Evolutionary conservation across 2,329 filamentous ascomycete genomes (phyloP).

Genomic region (Penicillium sp.): DNA sequence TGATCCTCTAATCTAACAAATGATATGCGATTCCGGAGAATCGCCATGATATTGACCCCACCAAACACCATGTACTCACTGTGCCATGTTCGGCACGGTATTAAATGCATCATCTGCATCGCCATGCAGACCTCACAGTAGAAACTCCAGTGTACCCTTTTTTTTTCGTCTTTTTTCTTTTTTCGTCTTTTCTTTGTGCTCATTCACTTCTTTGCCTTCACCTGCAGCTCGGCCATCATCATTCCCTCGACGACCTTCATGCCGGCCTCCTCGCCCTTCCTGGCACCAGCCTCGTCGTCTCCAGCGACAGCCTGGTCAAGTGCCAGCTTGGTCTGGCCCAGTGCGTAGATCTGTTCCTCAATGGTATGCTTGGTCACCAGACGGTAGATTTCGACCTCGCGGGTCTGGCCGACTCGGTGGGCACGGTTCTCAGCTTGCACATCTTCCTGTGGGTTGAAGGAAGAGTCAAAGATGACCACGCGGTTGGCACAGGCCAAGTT

Average conservation of each 20-base stretch:
- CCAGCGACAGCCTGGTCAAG: conserved; percentile 74
- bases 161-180: not conserved
- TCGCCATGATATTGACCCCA: conserved; percentile 7
- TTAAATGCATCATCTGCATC: not conserved
- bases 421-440: conserved; percentile 98
- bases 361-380: conserved; percentile 80
- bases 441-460: conserved; percentile 97
- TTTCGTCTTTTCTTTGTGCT: conserved; percentile 14
- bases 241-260: conserved; percentile 52
- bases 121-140: conserved; percentile 12
- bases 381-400: conserved; percentile 85
- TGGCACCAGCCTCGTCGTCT: conserved; percentile 54
- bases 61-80: conserved; percentile 8
- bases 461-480: conserved; percentile 93
- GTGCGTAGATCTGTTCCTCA: conserved; percentile 87
- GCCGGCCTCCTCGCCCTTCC: conserved; percentile 51
- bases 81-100: conserved; percentile 1
- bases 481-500: conserved; percentile 96
- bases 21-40: not conserved
- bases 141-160: not conserved
- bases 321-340: conserved; percentile 89
- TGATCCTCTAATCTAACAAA: conserved; percentile 2
- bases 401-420: conserved; percentile 87
- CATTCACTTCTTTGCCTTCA: not conserved
- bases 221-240: conserved; percentile 46